A percentile compares a stretch with the other conserved stretches of the same genome.
These are phyloP conservation scores for Hypoxylon perforatum DNA, from an alignment of 495 filamentous ascomycete species.

Conservation along the genomic window DNA sequence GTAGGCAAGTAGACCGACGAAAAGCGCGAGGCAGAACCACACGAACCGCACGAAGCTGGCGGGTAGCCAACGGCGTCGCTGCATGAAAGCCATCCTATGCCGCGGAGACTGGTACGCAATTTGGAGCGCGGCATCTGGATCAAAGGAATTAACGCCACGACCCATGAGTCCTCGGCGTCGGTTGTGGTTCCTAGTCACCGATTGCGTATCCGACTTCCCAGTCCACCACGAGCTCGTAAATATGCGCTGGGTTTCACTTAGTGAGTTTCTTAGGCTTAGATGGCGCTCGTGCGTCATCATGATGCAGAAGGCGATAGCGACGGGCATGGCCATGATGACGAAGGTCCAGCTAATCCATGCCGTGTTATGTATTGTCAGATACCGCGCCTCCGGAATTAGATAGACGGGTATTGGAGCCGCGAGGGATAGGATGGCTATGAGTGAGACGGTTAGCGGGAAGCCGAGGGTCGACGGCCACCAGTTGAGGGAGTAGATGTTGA, in stretches of 20 bases:
- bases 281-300: constrained; percentile 69
- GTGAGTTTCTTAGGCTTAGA: constrained; percentile 61
- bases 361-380: constrained; percentile 66
- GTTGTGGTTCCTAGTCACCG: constrained; percentile 37
- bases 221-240: constrained; percentile 71
- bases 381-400: constrained; percentile 58
- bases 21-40: constrained; percentile 73
- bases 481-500: constrained; percentile 73
- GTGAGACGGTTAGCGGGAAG: constrained; percentile 65
- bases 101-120: constrained; percentile 37
- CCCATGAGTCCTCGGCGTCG: constrained; percentile 46
- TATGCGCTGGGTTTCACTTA: constrained; percentile 71
- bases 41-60: constrained; percentile 72
- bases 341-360: constrained; percentile 74
- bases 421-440: constrained; percentile 65
- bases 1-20: constrained; percentile 68
- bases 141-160: constrained; percentile 43
- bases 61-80: constrained; percentile 61
- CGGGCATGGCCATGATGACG: constrained; percentile 70
- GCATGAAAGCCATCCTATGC: constrained; percentile 48
- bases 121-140: constrained; percentile 40
- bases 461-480: constrained; percentile 71
- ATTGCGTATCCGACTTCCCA: constrained; percentile 57
- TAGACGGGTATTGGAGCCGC: constrained; percentile 68
- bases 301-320: constrained; percentile 68